Evolutionary conservation across 495 filamentous ascomycete species (phyloP), one percentile per base, ranked within the genome.

Genomic region (Cairneyella variabilis): DNA sequence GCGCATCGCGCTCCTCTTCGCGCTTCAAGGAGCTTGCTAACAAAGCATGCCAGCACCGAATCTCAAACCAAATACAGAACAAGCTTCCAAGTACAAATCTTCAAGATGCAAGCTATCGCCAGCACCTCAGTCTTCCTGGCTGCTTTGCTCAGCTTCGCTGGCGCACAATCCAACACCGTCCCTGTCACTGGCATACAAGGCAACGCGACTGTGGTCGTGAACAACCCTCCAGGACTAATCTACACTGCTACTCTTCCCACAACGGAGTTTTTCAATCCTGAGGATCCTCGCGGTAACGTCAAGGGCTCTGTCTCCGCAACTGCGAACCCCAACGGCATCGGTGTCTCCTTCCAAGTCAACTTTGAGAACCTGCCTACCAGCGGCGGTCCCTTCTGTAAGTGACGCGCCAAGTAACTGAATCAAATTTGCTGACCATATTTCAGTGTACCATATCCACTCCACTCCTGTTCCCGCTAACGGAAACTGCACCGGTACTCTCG

Each of bases 391-490:
- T 90, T 90, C 73, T 58, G 85, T 91, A 79, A 60, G 84, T 80
- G 25, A 1, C 17, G 1, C n/a, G 4, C 27, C 25, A 47, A 30
- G 26, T 2, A 32, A 18, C 12, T 6, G 28, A 47, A 36, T 10
- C 30, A 10, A 9, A n/a, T 43, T 23, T 40, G 11, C 48, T 57
- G 22, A 53, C 57, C 32, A 64, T 45, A 36, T 6, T 17, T 18
- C 54, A 91, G 89, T 76, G 25, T 96, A 96, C 73, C 90, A 95
- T 59, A 77, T 96, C 62, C 89, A 96, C 72, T 80, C 82, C 51
- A 64, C 72, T 38, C 86, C 86, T 14, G 86, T 95, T 27, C 83
- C 86, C 3, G 69, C 72, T 30, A 69, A 84, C 61, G 91, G 91
- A 51, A 91, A 90, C 76, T 96, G 91, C 75, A 85, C 83, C 45